Percentiles rank a stretch among this genome's conserved stretches.
Evolutionary conservation across 1,284 basidiomycete genomes (phyloP).

Genomic region (Jaminaea rosea): DNA sequence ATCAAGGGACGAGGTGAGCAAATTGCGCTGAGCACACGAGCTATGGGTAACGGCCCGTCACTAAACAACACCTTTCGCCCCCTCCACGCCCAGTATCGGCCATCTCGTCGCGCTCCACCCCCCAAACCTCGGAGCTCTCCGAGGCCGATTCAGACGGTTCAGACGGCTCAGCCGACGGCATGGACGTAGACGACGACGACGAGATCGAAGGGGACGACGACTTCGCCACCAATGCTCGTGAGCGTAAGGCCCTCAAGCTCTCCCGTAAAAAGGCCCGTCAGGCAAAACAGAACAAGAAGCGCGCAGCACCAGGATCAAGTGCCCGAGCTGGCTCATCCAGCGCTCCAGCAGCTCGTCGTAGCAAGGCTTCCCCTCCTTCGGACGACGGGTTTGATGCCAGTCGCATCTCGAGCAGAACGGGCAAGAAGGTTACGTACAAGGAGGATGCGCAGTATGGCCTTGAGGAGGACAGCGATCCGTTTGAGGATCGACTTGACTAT

Average conservation of each 20-base stretch:
- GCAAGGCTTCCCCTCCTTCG: conserved; percentile 14
- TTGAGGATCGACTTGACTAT: conserved; percentile 36
- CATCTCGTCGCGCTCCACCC: conserved; percentile 54
- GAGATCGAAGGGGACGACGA: conserved; percentile 57
- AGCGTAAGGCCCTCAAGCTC: conserved; percentile 2
- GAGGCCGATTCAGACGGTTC: conserved; percentile 61
- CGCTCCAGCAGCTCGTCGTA: conserved; percentile 2
- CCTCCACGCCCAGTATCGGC: conserved; percentile 74
- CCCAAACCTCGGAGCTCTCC: conserved; percentile 26
- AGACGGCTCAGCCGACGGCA: conserved; percentile 49
- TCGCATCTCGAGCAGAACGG: conserved; percentile 35
- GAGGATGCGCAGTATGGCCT: conserved; percentile 35
- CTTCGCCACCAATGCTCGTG: conserved; percentile 11
- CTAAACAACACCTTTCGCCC: conserved; percentile 29
- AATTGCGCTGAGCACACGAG: not conserved
- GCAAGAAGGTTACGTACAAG: conserved; percentile 43
- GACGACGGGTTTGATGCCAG: conserved; percentile 26
- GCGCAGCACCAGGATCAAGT: conserved; percentile 65
- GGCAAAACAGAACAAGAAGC: conserved; percentile 53
- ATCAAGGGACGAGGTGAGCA: not conserved
- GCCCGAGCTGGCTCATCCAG: too few relatives aligned
- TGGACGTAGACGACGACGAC: conserved; percentile 68
- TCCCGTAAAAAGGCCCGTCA: not conserved
- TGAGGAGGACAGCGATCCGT: conserved; percentile 41
- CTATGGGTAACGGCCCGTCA: not conserved